Evolutionary conservation across 108 stramenopile species (phyloP).

Genomic region (Hondaea fermentalgiana): DNA sequence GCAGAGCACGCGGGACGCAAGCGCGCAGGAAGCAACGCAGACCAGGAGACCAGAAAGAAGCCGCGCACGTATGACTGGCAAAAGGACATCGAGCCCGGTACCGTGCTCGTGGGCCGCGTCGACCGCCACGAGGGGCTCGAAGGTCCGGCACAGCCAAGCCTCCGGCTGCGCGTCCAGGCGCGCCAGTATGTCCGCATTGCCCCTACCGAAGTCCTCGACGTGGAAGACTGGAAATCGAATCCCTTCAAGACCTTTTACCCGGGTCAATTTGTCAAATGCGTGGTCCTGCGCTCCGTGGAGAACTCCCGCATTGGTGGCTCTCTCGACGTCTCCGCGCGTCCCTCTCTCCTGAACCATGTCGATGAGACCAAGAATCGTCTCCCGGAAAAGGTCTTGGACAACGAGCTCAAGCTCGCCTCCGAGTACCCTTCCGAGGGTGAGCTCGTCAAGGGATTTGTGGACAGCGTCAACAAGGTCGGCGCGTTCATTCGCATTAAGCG

Average conservation of each 20-base stretch:
- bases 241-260: background rate
- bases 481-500: background rate
- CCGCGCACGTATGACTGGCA: background rate
- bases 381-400: background rate
- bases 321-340: background rate
- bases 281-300: background rate
- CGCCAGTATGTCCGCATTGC: background rate
- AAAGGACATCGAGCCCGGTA: background rate
- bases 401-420: background rate
- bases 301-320: background rate
- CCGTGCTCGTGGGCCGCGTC: background rate
- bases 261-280: background rate
- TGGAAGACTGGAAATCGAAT: background rate
- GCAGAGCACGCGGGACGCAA: slow-evolving; percentile 17
- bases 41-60: background rate
- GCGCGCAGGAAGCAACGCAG: background rate
- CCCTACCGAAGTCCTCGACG: background rate
- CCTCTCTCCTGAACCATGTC: background rate
- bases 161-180: background rate
- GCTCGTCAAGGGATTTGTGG: slow-evolving; percentile 14
- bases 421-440: background rate
- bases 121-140: background rate
- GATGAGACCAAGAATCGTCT: background rate
- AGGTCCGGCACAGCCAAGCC: background rate
- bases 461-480: background rate